Evolutionary conservation across 345 rosid species (phyloP), one percentile per base, ranked within the genome.

Genomic region (Microthlaspi erraticum): DNA sequence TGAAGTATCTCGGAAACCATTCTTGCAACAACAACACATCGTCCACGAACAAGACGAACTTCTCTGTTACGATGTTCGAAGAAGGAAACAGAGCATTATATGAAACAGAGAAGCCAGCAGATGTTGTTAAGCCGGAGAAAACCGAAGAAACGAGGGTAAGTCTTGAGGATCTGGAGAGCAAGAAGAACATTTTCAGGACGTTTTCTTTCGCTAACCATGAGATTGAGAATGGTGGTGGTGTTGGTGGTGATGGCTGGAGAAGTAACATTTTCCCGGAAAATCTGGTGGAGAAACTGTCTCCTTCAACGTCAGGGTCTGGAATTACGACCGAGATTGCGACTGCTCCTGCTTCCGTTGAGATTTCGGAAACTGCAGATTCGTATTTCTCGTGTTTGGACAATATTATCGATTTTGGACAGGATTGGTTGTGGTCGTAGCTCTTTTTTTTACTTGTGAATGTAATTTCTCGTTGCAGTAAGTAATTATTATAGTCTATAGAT

Each of bases 1-100:
- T 93, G 36, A 85, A 85, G 13, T 88, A 93, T 81, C 60, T 91
- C 7, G 96, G 94, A 57, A 11, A 29, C 34, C 98, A 93, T 68
- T 84, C 87, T 6, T 93, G 98, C 71, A 66, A 58, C 20, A 48
- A 52, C 16, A 50, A 50, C 46, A 49, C 74, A 20, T 60, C 74
- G 17, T 60, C 65, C 2, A 36, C 50, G 6, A 18, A 3, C 29
- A 26, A 38, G 32, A 23, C 55, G 7, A 62, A 45, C 26, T 70
- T 39, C 72, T 71, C 68, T 81, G 14, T 81, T 43, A 50, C 80
- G 0, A 11, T 50, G 36, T 17, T 19, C 20, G 42, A 39, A 29
- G 52, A 7, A 62, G 54, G 23, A 75, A 52, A 67, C 50, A 68
- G 60, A 58, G 71, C 29, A 26, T 2, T 53, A 6, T 6, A 37